phyloP scores from a whole-genome alignment of 352 stramenopile species.

The Globisporangium sylvaticum region DNA sequence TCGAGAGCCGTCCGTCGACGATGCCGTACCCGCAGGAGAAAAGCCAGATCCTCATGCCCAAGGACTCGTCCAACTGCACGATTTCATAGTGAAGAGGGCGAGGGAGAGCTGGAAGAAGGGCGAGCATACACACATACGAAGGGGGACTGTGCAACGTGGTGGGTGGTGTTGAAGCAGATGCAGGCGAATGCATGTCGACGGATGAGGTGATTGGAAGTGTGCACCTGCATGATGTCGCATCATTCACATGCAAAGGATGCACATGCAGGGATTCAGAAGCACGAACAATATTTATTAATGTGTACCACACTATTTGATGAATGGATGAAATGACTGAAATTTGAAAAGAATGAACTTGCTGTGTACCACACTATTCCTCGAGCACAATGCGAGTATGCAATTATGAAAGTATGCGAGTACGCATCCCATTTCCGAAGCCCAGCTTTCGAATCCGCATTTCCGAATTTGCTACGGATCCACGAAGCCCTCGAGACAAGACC shows the following conservation, averaged over 20 bases:
- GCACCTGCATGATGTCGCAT: constrained; percentile 7
- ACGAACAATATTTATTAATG: constrained; percentile 6
- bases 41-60: constrained; percentile 66
- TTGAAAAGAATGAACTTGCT: background rate
- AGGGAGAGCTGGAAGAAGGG: background rate
- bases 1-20: constrained; percentile 44
- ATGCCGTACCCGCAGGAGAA: constrained; percentile 83
- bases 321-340: background rate
- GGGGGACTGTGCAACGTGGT: too few species aligned
- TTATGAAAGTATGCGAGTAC: background rate
- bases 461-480: background rate
- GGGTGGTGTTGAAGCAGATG: background rate
- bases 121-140: background rate
- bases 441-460: constrained; percentile 7
- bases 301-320: constrained; percentile 10
- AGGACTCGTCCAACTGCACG: constrained; percentile 31
- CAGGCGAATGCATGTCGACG: background rate
- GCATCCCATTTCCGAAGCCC: background rate
- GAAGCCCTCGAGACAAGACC: background rate
- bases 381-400: background rate
- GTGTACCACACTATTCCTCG: background rate
- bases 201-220: constrained; percentile 1
- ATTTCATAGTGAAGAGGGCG: constrained; percentile 4
- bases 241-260: background rate
- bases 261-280: background rate